Percentiles rank a stretch among this genome's conserved stretches.
phyloP scores from a whole-genome alignment of 2,329 filamentous ascomycete species.

The Atkinsonella hypoxylon region DNA sequence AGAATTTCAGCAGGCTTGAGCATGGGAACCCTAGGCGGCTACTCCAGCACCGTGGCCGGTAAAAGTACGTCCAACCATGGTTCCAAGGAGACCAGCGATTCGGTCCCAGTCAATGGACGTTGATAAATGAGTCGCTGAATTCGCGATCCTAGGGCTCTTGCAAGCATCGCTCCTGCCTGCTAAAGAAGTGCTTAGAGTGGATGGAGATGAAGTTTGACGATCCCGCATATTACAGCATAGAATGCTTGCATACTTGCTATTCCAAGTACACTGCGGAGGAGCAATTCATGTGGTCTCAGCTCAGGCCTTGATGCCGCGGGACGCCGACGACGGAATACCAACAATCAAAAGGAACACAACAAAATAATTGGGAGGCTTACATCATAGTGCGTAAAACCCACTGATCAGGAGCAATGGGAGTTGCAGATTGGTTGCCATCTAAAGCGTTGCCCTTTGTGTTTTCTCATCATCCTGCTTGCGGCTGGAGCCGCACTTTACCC shows the following conservation, averaged over 20 bases:
- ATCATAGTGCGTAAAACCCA: conserved; percentile 4
- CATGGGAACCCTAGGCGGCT: conserved; percentile 28
- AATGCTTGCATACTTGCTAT: conserved; percentile 2
- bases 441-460: neutral
- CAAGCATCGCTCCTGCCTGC: neutral
- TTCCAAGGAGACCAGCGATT: conserved; percentile 18
- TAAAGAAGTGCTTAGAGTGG: conserved; percentile 3
- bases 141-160: neutral
- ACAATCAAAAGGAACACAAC: neutral
- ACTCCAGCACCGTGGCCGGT: conserved; percentile 24
- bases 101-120: conserved; percentile 20
- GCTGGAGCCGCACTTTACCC: neutral
- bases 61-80: conserved; percentile 15
- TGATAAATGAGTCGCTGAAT: conserved; percentile 10
- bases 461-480: neutral
- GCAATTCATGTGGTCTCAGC: neutral
- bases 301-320: neutral
- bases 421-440: conserved; percentile 1
- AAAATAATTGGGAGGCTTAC: conserved; percentile 5
- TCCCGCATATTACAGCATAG: conserved; percentile 5
- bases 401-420: neutral
- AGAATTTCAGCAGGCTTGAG: conserved; percentile 33
- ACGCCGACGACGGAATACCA: neutral
- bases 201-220: neutral
- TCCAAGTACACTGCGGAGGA: neutral